Percentiles rank a stretch among this genome's conserved stretches.
These are phyloP conservation scores for Drechslera avenae DNA, from an alignment of 2,329 filamentous ascomycete species.

Conservation along the genomic window DNA sequence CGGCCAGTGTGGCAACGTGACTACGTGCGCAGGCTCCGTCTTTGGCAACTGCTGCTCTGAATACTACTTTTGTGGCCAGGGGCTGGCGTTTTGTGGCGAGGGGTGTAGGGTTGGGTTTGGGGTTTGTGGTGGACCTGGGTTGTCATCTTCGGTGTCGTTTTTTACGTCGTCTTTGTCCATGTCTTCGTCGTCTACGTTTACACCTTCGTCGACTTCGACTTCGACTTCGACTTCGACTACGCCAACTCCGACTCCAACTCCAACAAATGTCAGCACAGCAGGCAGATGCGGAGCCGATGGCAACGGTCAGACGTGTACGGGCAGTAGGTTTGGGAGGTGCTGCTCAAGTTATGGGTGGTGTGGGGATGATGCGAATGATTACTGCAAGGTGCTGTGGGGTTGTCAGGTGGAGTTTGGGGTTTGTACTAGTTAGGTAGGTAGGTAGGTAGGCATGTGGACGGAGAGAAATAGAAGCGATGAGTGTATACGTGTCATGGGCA, in stretches of 20 bases:
- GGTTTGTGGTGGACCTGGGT: slow-evolving; percentile 26
- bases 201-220: slow-evolving; percentile 4
- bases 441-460: no score
- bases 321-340: slow-evolving; percentile 32
- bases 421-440: no score
- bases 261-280: slow-evolving; percentile 34
- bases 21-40: slow-evolving; percentile 33
- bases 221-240: neutral
- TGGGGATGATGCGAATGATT: slow-evolving; percentile 25
- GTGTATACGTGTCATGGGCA: no score
- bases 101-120: slow-evolving; percentile 36
- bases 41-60: slow-evolving; percentile 36
- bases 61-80: slow-evolving; percentile 34
- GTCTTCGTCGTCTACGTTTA: slow-evolving; percentile 18
- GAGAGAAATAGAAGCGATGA: no score
- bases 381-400: slow-evolving; percentile 26
- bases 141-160: slow-evolving; percentile 16
- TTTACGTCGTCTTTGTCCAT: slow-evolving; percentile 1
- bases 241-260: slow-evolving; percentile 17
- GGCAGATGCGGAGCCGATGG: slow-evolving; percentile 34
- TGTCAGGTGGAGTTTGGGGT: slow-evolving; percentile 28
- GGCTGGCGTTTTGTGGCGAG: slow-evolving; percentile 31
- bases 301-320: slow-evolving; percentile 28
- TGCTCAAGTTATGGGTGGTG: slow-evolving; percentile 38
- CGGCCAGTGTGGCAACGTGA: slow-evolving; percentile 37